Base-by-base conservation (phyloP, 495 filamentous ascomycete species). In the Platismatia glauca region DNA sequence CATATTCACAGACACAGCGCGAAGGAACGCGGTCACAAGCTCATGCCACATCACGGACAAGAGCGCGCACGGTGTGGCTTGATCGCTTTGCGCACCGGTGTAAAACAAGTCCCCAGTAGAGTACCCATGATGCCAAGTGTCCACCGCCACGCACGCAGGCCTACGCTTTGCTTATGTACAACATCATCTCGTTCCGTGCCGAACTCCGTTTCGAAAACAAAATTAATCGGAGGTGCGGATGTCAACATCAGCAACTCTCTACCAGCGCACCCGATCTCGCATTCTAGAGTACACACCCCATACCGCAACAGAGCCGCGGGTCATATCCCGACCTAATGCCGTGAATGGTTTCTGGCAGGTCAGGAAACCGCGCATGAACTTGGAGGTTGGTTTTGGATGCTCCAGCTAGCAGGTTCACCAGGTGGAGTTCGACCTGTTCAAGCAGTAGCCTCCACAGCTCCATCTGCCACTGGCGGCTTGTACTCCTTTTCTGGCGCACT, bases 361-460 rank as follows among this genome's bases (percentile, higher is more conserved):
- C 27, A n/a, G 13, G 27, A 13, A 52, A 15, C 31, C 5, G 12
- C 27, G 15, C 27, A 6, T 52, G 13, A 29, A 18, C 15, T 52
- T 52, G 24, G 31, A 29, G 29, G 27, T 52, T 13, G 13, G 24
- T 52, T 33, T 39, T 20, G 34, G 15, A 7, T 56, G 18, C 29
- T 15, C 29, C 18, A 57, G 33, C 3, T 38, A 22, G n/a, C 8
- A 20, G 37, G 38, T 22, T 22, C 24, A 7, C 55, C 4, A 22
- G 4, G 22, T 22, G 3, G 18, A 13, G 29, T 33, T 7, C n/a
- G 18, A 38, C 11, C 55, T 22, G 15, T 38, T 61, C 52, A 65
- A 58, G 64, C 53, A 55, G 63, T 60, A 13, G 66, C 66, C 60
- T 70, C 72, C 15, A 64, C 60, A 22, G 68, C 73, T 50, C 71